Evolutionary conservation across 1,139 yeast genomes (phyloP).

Genomic region (Sugiyamaella neomexicana): DNA sequence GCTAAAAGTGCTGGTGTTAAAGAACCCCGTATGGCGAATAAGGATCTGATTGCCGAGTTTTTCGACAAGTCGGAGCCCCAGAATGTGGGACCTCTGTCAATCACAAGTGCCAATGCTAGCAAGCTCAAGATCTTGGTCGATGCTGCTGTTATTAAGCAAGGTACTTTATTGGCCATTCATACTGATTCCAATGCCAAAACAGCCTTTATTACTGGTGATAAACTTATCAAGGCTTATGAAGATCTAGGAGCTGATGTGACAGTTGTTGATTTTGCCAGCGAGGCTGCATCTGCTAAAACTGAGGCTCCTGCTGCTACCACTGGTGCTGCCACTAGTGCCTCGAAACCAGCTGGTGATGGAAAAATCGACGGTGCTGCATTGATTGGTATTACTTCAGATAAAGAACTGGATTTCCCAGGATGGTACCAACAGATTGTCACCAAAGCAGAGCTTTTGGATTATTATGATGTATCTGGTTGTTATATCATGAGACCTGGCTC

Average conservation of each 20-base stretch:
- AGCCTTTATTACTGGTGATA: conserved; percentile 51
- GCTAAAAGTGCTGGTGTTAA: conserved; percentile 71
- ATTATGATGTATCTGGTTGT: conserved; percentile 98
- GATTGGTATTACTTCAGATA: conserved; percentile 95
- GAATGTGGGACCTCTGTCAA: conserved; percentile 36
- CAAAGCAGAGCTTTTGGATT: conserved; percentile 97
- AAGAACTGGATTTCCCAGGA: conserved; percentile 85
- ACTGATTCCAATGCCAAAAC: conserved; percentile 61
- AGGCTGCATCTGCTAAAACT: conserved; percentile 39
- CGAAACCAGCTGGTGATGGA: conserved; percentile 27
- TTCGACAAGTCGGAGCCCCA: conserved; percentile 62
- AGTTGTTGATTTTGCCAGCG: conserved; percentile 60
- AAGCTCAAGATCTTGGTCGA: conserved; percentile 71
- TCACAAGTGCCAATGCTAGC: conserved; percentile 31
- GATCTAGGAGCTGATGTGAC: conserved; percentile 64
- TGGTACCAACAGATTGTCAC: conserved; percentile 97
- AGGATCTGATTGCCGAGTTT: conserved; percentile 68
- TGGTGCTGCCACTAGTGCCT: conserved; percentile 21
- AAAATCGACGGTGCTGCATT: conserved; percentile 84
- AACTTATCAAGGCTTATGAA: conserved; percentile 53
- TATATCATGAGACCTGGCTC: conserved; percentile 97
- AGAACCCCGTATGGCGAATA: conserved; percentile 86
- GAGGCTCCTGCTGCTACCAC: conserved; percentile 31
- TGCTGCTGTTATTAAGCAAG: conserved; percentile 45
- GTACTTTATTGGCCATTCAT: conserved; percentile 51